Evolutionary conservation across 2,329 filamentous ascomycete species (phyloP).

Genomic region (Ophiostoma perfectum): DNA sequence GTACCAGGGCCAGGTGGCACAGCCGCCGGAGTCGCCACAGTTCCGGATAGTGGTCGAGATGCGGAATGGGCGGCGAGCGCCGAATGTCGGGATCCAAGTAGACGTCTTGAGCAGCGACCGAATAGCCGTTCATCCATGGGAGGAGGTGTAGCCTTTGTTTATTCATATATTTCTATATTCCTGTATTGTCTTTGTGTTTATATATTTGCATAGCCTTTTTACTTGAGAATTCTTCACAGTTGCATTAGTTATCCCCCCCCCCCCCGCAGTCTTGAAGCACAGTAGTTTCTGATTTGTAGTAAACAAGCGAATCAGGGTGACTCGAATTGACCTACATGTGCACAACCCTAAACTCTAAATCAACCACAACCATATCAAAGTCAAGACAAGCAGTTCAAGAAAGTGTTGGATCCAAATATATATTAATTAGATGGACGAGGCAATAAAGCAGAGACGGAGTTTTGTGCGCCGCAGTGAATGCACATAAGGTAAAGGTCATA

Average conservation of each 20-base stretch:
- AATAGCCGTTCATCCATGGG: conserved; percentile 42
- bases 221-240: no score
- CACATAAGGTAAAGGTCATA: neutral
- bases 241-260: no score
- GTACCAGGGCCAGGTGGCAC: conserved; percentile 13
- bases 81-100: conserved; percentile 43
- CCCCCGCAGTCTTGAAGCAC: no score
- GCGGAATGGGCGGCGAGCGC: conserved; percentile 52
- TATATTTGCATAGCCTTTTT: neutral
- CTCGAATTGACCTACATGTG: no score
- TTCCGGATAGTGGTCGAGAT: conserved; percentile 65
- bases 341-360: neutral
- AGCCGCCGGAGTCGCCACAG: conserved; percentile 53
- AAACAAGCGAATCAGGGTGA: no score
- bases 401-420: neutral
- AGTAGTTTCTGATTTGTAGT: no score
- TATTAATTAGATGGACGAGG: neutral
- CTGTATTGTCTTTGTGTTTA: neutral
- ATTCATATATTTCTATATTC: no score
- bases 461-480: neutral
- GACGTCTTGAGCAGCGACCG: conserved; percentile 49
- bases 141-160: conserved; percentile 27
- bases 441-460: neutral
- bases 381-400: neutral
- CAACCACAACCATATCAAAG: neutral